These are phyloP conservation scores for Heterobasidion irregulare DNA, from an alignment of 1,284 basidiomycete species.

Conservation along the genomic window DNA sequence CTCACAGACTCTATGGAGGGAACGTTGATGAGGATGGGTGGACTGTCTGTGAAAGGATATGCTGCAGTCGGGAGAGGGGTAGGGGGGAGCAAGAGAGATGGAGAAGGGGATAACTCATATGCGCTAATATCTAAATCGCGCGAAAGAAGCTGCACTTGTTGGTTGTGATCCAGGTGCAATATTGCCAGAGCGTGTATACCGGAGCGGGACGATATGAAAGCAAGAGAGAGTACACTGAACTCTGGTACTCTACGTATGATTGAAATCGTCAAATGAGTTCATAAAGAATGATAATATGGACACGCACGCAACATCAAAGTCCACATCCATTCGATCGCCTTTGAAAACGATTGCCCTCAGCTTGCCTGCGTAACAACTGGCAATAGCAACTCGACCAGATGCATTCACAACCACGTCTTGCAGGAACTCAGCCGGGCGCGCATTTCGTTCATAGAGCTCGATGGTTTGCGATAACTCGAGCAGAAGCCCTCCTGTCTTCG, in stretches of 20 bases:
- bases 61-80: slow-evolving; percentile 22
- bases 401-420: slow-evolving; percentile 56
- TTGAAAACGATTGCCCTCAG: slow-evolving; percentile 53
- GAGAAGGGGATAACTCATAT: slow-evolving; percentile 42
- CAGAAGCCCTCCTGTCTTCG: slow-evolving; percentile 22
- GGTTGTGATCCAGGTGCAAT: slow-evolving; percentile 58
- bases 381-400: slow-evolving; percentile 49
- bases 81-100: slow-evolving; percentile 37
- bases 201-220: slow-evolving; percentile 45
- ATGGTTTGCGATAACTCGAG: slow-evolving; percentile 35
- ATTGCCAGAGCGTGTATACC: slow-evolving; percentile 56
- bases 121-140: slow-evolving; percentile 46
- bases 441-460: slow-evolving; percentile 44
- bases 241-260: slow-evolving; percentile 53
- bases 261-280: slow-evolving; percentile 1
- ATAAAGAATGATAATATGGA: background rate
- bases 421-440: slow-evolving; percentile 58
- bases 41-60: slow-evolving; percentile 24
- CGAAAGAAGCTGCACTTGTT: slow-evolving; percentile 50
- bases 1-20: slow-evolving; percentile 23
- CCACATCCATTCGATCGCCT: slow-evolving; percentile 39
- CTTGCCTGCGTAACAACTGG: slow-evolving; percentile 59
- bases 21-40: slow-evolving; percentile 40
- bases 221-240: slow-evolving; percentile 63
- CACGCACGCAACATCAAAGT: slow-evolving; percentile 62